phyloP scores from a whole-genome alignment of 179 eudicot genomes.

The Camellia oleifera region DNA sequence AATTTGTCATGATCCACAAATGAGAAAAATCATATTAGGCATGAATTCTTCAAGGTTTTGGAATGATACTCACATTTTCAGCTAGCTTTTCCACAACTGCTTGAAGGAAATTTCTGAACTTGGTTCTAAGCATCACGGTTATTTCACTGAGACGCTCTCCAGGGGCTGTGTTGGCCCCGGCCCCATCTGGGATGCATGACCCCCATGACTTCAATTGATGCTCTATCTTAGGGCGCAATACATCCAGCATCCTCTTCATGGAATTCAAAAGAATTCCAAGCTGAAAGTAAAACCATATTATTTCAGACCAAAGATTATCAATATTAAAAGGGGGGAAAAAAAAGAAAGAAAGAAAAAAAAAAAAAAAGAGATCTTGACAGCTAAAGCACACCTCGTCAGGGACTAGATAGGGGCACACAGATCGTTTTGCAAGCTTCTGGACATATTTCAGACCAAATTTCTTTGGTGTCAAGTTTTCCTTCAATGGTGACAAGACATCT shows the following conservation, averaged over 20 bases:
- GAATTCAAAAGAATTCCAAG: constrained; percentile 77
- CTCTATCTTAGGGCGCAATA: constrained; percentile 65
- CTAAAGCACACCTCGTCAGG: constrained; percentile 58
- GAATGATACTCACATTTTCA: constrained; percentile 55
- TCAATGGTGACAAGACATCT: constrained; percentile 67
- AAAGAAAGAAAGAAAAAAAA: not conserved
- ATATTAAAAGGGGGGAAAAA: not conserved
- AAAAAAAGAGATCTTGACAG: not conserved
- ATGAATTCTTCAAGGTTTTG: not conserved
- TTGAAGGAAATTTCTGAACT: constrained; percentile 70
- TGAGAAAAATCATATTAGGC: not conserved
- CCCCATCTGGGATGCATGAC: constrained; percentile 51
- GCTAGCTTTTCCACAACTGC: constrained; percentile 74
- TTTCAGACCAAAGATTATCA: constrained; percentile 1
- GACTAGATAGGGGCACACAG: constrained; percentile 48
- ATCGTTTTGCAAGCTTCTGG: constrained; percentile 71
- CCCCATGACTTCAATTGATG: constrained; percentile 69
- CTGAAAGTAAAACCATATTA: constrained; percentile 27
- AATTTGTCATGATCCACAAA: not conserved
- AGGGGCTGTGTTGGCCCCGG: constrained; percentile 53
- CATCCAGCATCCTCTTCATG: constrained; percentile 83
- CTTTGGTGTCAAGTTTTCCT: constrained; percentile 59
- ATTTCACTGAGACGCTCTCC: constrained; percentile 84
- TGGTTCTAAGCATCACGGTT: constrained; percentile 73
- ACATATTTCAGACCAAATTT: constrained; percentile 76